phyloP scores from a whole-genome alignment of 306 rosid genomes.

The Cyclanthera cordifolia region DNA sequence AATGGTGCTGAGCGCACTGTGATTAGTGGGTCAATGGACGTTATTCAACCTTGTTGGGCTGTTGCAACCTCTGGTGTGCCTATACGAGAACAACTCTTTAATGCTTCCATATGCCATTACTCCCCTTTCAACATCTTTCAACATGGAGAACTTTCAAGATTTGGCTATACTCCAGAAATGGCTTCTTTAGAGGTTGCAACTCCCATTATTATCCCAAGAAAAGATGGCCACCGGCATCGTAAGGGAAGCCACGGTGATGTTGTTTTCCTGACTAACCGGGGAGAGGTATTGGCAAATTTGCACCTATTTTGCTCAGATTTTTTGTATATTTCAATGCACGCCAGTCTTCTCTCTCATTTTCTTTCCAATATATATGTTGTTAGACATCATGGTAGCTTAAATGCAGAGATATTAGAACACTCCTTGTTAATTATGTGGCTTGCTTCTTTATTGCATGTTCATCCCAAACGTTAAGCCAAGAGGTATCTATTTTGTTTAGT shows the following conservation, averaged over 20 bases:
- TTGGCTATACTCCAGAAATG: conserved; percentile 45
- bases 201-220: conserved; percentile 79
- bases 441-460: not conserved
- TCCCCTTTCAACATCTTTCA: conserved; percentile 72
- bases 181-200: conserved; percentile 86
- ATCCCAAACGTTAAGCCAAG: not conserved
- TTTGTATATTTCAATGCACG: not conserved
- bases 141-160: conserved; percentile 76
- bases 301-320: conserved; percentile 7
- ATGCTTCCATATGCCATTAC: conserved; percentile 89
- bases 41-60: conserved; percentile 96
- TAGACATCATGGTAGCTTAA: not conserved
- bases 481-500: not conserved
- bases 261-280: conserved; percentile 88
- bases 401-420: not conserved
- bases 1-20: conserved; percentile 96
- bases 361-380: not conserved
- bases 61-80: conserved; percentile 98
- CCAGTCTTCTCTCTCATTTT: not conserved
- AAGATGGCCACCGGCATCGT: conserved; percentile 81
- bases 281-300: conserved; percentile 50
- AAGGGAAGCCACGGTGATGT: conserved; percentile 98
- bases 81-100: conserved; percentile 80
- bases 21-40: conserved; percentile 94
- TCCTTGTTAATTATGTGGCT: not conserved